Percentiles rank a stretch among this genome's conserved stretches.
phyloP scores from a whole-genome alignment of 2,329 filamentous ascomycete genomes.

The Xylaria sp. region DNA sequence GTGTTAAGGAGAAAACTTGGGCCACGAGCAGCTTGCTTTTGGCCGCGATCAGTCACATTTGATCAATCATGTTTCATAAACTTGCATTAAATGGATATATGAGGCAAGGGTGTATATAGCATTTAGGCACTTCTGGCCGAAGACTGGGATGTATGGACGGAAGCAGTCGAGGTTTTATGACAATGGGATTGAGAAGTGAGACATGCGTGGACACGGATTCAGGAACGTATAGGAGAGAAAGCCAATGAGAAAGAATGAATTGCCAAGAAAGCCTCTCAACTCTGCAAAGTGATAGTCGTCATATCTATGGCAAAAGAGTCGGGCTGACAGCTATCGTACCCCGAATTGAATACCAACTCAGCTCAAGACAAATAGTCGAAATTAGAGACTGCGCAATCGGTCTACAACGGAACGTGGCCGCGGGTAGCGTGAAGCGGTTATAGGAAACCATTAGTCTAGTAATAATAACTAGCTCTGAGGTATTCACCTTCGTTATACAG shows the following conservation, averaged over 20 bases:
- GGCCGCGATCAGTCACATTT: constrained; percentile 3
- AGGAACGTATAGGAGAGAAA: constrained; percentile 8
- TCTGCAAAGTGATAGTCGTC: too few species aligned
- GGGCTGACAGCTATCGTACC: too few species aligned
- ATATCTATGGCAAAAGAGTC: too few species aligned
- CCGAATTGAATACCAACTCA: too few species aligned
- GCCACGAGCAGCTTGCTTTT: not conserved
- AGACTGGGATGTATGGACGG: not conserved
- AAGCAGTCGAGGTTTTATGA: not conserved
- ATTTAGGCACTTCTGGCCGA: constrained; percentile 1
- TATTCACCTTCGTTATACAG: too few species aligned
- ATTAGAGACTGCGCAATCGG: too few species aligned
- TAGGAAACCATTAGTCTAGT: too few species aligned
- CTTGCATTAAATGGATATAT: constrained; percentile 15
- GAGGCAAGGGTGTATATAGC: not conserved
- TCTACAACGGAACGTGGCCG: too few species aligned
- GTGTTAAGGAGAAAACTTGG: constrained; percentile 25
- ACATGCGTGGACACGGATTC: constrained; percentile 3
- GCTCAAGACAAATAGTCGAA: too few species aligned
- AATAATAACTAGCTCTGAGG: too few species aligned
- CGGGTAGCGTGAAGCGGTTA: too few species aligned
- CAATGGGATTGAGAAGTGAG: not conserved
- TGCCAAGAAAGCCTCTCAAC: too few species aligned
- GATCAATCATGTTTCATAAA: constrained; percentile 9
- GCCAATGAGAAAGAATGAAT: not conserved